Base-by-base conservation (phyloP, 345 rosid species). In the Brassica cretica region DNA sequence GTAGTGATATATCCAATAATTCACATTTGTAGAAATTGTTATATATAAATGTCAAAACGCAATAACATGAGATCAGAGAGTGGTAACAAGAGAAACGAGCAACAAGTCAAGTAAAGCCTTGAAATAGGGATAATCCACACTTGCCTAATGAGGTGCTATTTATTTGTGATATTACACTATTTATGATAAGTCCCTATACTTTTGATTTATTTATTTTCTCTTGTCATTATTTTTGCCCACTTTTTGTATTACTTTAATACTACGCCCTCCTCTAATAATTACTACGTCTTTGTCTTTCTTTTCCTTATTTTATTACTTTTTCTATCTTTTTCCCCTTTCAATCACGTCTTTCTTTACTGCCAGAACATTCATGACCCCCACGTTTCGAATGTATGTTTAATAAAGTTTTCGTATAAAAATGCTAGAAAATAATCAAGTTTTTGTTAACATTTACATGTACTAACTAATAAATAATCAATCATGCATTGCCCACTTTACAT, bases 281-380 rank as follows among this genome's bases (percentile, higher is more conserved):
- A 66, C 76, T 65, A 55, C 77, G 29, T 66, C 68, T 78, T n/a
- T 51, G 58, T 39, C 71, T 63, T 71, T 55, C 65, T 41, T 67
- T 62, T 19, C 29, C 63, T 66, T 71, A 18, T 72, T 65, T 66
- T 72, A 59, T 78, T 65, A 59, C 68, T 14, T 66, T 70, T 72
- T 27, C 58, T 6, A 29, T 39, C 72, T 70, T 77, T 70, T 78
- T 25, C 41, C 8, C 46, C 69, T 72, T 72, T 78, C 77, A 60
- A 32, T 46, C 81, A 78, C 73, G 64, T 78, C 76, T 78, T 65
- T 29, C 81, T 71, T 78, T 78, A 78, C 81, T 78, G 81, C 81
- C 66, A 71, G 18, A 65, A 71, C 76, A 78, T 78, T 78, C 81
- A 78, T 78, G 77, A 78, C 81, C 77, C 81, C 81, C 73, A 66